phyloP scores from a whole-genome alignment of 2,329 filamentous ascomycete species.

The Didymella segeticola region DNA sequence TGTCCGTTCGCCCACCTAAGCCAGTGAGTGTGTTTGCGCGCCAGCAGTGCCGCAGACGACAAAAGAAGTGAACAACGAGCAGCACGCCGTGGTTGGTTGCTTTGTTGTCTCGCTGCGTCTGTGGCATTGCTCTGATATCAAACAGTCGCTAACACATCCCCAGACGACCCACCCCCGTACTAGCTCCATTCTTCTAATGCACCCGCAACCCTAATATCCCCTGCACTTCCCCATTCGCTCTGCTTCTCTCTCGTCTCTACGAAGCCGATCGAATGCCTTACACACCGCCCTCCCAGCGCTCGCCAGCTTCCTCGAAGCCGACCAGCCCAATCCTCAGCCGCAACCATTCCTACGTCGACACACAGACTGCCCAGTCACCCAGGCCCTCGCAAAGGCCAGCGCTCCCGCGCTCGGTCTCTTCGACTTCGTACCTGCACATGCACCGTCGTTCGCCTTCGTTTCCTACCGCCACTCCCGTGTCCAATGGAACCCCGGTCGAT shows the following conservation, averaged over 20 bases:
- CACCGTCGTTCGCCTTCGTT: constrained; percentile 65
- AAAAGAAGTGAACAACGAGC: neutral
- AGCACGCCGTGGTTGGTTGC: neutral
- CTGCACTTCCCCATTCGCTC: constrained; percentile 41
- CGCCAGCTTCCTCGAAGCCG: constrained; percentile 63
- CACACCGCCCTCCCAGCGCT: constrained; percentile 76
- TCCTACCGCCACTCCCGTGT: constrained; percentile 38
- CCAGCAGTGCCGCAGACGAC: neutral
- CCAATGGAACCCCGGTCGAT: constrained; percentile 39
- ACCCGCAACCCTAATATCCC: constrained; percentile 46
- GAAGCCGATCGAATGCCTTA: constrained; percentile 76
- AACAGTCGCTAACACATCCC: constrained; percentile 22
- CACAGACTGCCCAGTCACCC: constrained; percentile 45
- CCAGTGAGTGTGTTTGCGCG: constrained; percentile 27
- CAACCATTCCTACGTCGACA: constrained; percentile 58
- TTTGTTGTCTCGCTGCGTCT: constrained; percentile 14
- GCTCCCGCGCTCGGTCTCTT: constrained; percentile 63
- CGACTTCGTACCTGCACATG: constrained; percentile 67
- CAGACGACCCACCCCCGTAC: constrained; percentile 28
- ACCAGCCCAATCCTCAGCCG: constrained; percentile 59
- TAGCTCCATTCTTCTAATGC: constrained; percentile 52
- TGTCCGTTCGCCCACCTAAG: constrained; percentile 27
- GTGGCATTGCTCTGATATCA: constrained; percentile 1
- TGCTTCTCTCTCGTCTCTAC: constrained; percentile 34
- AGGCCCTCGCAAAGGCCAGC: constrained; percentile 51